Conservation (phyloP, 1,284 basidiomycete species). For the Rhodotorula sp. region DNA sequence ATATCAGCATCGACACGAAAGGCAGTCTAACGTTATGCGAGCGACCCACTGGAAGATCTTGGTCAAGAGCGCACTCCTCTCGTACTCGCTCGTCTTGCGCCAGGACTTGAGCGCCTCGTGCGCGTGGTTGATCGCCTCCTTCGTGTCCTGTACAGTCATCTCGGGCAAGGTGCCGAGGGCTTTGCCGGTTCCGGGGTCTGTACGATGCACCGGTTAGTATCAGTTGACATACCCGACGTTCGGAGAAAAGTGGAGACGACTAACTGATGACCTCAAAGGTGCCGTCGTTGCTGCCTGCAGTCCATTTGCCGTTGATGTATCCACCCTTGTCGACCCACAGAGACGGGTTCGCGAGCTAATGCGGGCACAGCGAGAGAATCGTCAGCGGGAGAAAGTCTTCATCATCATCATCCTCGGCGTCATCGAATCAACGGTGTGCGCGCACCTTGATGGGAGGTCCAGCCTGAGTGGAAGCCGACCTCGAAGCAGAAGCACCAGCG, state of each 20-base stretch:
- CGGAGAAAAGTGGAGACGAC: not conserved
- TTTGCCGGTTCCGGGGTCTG: constrained; percentile 80
- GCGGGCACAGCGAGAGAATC: not conserved
- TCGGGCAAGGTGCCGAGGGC: constrained; percentile 78
- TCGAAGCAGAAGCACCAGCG: not conserved
- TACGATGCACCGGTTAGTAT: too few relatives aligned
- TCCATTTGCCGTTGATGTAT: constrained; percentile 77
- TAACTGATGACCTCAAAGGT: constrained; percentile 72
- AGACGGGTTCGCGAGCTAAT: constrained; percentile 45
- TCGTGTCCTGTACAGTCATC: constrained; percentile 77
- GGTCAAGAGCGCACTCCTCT: constrained; percentile 55
- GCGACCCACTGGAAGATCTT: constrained; percentile 42
- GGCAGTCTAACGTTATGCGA: too few relatives aligned
- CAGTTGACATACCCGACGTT: not conserved
- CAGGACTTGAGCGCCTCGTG: constrained; percentile 71
- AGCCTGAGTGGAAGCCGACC: not conserved
- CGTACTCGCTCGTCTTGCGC: constrained; percentile 76
- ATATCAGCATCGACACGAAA: not conserved
- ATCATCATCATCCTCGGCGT: not conserved
- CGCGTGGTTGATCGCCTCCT: constrained; percentile 74
- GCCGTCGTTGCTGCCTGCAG: constrained; percentile 68
- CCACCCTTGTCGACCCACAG: constrained; percentile 56
- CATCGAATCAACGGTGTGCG: not conserved
- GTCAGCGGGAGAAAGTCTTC: not conserved
- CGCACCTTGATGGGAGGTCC: too few relatives aligned